Percentiles rank a stretch among this genome's conserved stretches.
Conservation (phyloP, 495 filamentous ascomycete species). For the Geopyxis carbonaria region DNA sequence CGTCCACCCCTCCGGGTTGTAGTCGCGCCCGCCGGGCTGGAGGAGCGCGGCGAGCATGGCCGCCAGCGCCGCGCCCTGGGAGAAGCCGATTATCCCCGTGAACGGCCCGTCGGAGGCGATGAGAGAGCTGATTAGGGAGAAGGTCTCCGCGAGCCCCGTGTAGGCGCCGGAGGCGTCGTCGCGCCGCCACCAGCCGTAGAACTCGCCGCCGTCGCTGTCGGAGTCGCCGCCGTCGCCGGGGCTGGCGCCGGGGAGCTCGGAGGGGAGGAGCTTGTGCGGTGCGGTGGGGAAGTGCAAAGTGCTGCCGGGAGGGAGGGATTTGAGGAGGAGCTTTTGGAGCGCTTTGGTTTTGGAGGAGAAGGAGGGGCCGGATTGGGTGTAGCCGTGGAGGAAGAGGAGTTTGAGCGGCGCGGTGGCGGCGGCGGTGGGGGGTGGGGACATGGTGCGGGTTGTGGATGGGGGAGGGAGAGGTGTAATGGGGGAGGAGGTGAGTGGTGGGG, state of each 20-base stretch:
- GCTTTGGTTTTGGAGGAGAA: slow-evolving; percentile 85
- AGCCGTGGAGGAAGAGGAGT: slow-evolving; percentile 43
- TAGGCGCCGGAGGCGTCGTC: slow-evolving; percentile 44
- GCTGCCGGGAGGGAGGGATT: slow-evolving; percentile 43
- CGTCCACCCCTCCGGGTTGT: slow-evolving; percentile 29
- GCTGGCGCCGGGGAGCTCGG: slow-evolving; percentile 49
- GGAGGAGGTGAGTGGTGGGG: too few relatives aligned
- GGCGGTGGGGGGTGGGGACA: neutral
- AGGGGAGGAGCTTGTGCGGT: slow-evolving; percentile 30
- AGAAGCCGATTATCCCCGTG: slow-evolving; percentile 28
- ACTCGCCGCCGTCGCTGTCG: slow-evolving; percentile 36
- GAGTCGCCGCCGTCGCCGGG: slow-evolving; percentile 18
- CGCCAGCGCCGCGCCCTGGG: slow-evolving; percentile 27
- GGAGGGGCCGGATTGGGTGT: slow-evolving; percentile 73
- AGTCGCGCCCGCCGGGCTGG: slow-evolving; percentile 34
- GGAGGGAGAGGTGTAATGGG: neutral
- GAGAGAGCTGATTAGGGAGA: slow-evolving; percentile 39
- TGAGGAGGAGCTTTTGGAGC: slow-evolving; percentile 60
- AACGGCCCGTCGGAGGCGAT: slow-evolving; percentile 32
- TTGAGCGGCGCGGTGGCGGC: slow-evolving; percentile 3
- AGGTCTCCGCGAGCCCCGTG: slow-evolving; percentile 45
- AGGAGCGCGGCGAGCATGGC: slow-evolving; percentile 45
- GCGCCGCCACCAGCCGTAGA: slow-evolving; percentile 75
- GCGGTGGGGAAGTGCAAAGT: slow-evolving; percentile 31
- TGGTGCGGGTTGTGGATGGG: neutral